phyloP scores from a whole-genome alignment of 2,329 filamentous ascomycete species.

The Monilinia vaccinii-corymbosi region DNA sequence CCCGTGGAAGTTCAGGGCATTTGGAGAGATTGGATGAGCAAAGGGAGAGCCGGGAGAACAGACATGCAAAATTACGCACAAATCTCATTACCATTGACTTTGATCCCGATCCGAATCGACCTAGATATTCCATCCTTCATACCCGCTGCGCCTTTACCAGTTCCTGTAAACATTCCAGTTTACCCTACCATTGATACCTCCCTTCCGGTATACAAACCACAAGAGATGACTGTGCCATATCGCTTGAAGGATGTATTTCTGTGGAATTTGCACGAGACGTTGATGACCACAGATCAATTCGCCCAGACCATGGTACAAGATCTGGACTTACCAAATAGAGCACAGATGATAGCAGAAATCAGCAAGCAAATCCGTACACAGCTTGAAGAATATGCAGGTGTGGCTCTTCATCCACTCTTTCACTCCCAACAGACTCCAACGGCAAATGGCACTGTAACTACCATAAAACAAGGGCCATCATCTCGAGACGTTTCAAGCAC shows the following conservation, averaged over 20 bases:
- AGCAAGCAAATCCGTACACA: conserved; percentile 92
- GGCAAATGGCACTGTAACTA: conserved; percentile 29
- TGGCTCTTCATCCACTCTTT: conserved; percentile 88
- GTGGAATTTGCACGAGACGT: conserved; percentile 93
- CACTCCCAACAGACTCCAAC: conserved; percentile 43
- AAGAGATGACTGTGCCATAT: conserved; percentile 74
- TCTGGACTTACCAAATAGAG: conserved; percentile 75
- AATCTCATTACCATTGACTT: conserved; percentile 72
- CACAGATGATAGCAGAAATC: conserved; percentile 64
- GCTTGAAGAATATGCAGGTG: conserved; percentile 89
- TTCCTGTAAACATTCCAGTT: conserved; percentile 45
- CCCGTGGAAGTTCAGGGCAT: conserved; percentile 84
- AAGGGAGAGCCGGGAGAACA: conserved; percentile 46
- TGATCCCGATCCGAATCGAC: conserved; percentile 95
- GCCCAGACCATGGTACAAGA: conserved; percentile 87
- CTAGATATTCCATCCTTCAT: conserved; percentile 77
- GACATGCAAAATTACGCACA: conserved; percentile 55
- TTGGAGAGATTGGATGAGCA: conserved; percentile 93
- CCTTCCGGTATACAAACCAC: conserved; percentile 67
- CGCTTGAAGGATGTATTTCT: conserved; percentile 90
- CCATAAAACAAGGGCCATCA: conserved; percentile 22
- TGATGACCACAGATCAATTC: conserved; percentile 93
- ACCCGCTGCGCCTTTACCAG: conserved; percentile 55
- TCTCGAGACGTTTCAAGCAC: conserved; percentile 35
- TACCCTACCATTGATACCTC: conserved; percentile 58